Evolutionary conservation across 495 filamentous ascomycete genomes (phyloP).

Genomic region (Penicilliopsis zonata): DNA sequence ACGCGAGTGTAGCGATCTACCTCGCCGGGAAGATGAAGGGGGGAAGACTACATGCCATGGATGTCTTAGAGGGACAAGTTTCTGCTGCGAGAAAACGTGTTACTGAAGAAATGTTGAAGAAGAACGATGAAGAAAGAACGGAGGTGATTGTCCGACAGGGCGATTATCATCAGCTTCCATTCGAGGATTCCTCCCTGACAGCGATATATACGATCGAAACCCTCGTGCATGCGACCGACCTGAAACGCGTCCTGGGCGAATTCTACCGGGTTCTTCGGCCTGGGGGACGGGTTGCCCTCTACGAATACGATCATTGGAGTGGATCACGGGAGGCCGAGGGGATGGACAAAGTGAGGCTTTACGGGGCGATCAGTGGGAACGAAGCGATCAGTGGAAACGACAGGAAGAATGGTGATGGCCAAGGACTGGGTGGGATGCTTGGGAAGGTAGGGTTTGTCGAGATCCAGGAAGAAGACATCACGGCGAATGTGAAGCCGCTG

Average conservation of each 20-base stretch:
- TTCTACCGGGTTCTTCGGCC: constrained; percentile 40
- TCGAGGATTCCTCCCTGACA: constrained; percentile 26
- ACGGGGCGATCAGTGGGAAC: constrained; percentile 27
- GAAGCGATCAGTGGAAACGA: constrained; percentile 4
- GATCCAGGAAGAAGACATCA: constrained; percentile 29
- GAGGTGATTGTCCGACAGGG: constrained; percentile 25
- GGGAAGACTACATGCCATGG: constrained; percentile 32
- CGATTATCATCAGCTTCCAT: constrained; percentile 41
- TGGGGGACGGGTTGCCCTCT: constrained; percentile 32
- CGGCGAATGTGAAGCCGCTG: constrained; percentile 36
- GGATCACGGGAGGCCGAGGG: constrained; percentile 10
- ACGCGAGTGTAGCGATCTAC: constrained; percentile 35
- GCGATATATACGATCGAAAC: constrained; percentile 52
- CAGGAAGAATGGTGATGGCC: constrained; percentile 10
- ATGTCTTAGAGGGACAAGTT: constrained; percentile 40
- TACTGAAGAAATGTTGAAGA: constrained; percentile 3
- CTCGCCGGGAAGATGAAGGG: constrained; percentile 23
- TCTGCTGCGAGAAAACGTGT: constrained; percentile 28
- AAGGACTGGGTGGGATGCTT: constrained; percentile 18
- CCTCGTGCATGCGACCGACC: constrained; percentile 43
- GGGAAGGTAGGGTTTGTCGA: constrained; percentile 37
- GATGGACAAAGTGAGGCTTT: constrained; percentile 25
- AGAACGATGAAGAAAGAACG: background rate
- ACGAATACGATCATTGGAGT: constrained; percentile 38
- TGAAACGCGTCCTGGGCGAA: constrained; percentile 25